phyloP scores from a whole-genome alignment of 2,329 filamentous ascomycete genomes.

The Pseudogymnoascus pannorum region DNA sequence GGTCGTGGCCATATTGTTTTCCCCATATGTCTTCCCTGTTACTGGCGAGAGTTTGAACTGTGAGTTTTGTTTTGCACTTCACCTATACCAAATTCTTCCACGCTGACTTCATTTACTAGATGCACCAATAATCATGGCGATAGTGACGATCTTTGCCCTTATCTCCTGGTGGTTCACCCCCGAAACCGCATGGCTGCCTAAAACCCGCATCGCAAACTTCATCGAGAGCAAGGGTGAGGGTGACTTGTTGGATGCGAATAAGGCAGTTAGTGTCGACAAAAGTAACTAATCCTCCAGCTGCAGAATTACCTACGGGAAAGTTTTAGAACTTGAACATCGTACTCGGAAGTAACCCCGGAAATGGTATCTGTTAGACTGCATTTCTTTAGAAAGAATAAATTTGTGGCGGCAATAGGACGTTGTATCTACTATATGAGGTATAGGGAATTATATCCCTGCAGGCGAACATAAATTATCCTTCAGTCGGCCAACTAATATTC shows the following conservation, averaged over 20 bases:
- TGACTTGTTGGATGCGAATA: background rate
- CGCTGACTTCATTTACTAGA: slow-evolving; percentile 24
- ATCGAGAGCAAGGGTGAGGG: slow-evolving; percentile 24
- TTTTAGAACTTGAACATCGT: too few species aligned
- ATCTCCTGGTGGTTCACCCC: slow-evolving; percentile 43
- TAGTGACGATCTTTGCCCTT: slow-evolving; percentile 41
- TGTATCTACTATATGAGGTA: too few species aligned
- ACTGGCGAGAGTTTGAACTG: slow-evolving; percentile 38
- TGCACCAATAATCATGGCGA: slow-evolving; percentile 44
- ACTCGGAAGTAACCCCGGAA: too few species aligned
- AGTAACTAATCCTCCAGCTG: too few species aligned
- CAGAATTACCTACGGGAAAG: too few species aligned
- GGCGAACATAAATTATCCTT: too few species aligned
- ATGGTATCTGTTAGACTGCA: too few species aligned
- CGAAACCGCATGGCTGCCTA: slow-evolving; percentile 39
- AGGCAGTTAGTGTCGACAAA: background rate
- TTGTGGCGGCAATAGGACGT: too few species aligned
- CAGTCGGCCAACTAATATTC: too few species aligned
- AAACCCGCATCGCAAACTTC: slow-evolving; percentile 37
- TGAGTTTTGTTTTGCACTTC: slow-evolving; percentile 19
- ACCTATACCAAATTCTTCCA: slow-evolving; percentile 7
- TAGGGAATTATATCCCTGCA: too few species aligned
- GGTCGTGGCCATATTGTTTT: slow-evolving; percentile 42
- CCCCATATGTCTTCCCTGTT: slow-evolving; percentile 40
- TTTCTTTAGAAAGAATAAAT: too few species aligned